Percentiles rank a stretch among this genome's conserved stretches.
These are phyloP conservation scores for Thoreauomyces humboldtii DNA, from an alignment of 192 early-diverging fungal genomes.

Conservation along the genomic window DNA sequence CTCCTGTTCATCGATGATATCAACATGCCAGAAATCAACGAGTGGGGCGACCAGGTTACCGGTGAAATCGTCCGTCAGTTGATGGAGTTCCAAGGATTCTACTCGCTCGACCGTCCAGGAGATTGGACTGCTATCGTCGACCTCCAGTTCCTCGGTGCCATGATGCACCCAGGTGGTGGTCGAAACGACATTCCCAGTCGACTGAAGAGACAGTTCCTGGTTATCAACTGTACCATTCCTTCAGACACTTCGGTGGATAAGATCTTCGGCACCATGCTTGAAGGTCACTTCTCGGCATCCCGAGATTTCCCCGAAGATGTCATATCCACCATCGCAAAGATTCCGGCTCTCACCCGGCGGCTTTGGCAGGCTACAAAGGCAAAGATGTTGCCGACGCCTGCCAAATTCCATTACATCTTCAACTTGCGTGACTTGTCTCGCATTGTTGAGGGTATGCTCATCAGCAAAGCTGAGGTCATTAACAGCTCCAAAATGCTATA, in stretches of 20 bases:
- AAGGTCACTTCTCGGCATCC: constrained; percentile 59
- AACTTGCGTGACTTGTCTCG: constrained; percentile 61
- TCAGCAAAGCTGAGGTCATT: constrained; percentile 52
- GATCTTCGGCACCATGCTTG: constrained; percentile 63
- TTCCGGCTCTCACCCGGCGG: constrained; percentile 51
- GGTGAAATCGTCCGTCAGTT: constrained; percentile 61
- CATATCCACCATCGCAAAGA: constrained; percentile 30
- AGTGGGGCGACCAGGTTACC: constrained; percentile 68
- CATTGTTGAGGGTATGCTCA: constrained; percentile 63
- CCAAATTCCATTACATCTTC: constrained; percentile 70
- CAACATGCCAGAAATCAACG: constrained; percentile 70
- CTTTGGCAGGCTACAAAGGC: constrained; percentile 62
- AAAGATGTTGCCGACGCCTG: constrained; percentile 69
- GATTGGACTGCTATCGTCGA: constrained; percentile 69
- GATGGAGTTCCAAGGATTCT: constrained; percentile 67
- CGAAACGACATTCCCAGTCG: constrained; percentile 63
- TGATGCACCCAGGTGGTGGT: constrained; percentile 70
- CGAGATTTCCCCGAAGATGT: constrained; percentile 57
- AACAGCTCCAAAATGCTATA: constrained; percentile 44
- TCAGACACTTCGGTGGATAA: constrained; percentile 63
- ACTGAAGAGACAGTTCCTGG: constrained; percentile 57
- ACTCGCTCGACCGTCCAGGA: constrained; percentile 60
- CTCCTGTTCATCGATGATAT: constrained; percentile 63
- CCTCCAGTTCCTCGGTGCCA: constrained; percentile 57
- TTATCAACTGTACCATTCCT: constrained; percentile 64